phyloP scores from a whole-genome alignment of 306 rosid genomes.

The Begonia peltatifolia region DNA sequence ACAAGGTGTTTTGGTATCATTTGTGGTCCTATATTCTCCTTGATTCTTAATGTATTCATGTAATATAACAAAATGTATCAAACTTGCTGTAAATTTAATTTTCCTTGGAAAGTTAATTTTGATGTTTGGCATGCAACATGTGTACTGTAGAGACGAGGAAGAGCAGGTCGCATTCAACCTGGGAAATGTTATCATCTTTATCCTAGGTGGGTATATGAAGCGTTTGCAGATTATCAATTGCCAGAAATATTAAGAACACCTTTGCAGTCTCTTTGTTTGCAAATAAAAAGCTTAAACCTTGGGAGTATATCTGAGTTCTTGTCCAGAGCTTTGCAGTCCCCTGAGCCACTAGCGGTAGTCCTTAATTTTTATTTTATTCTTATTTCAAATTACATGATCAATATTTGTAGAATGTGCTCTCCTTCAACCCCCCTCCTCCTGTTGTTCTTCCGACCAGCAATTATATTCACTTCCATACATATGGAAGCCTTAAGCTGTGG shows the following conservation, averaged over 20 bases:
- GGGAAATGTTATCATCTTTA: slow-evolving; percentile 89
- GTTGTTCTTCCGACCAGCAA: background rate
- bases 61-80: too few species aligned
- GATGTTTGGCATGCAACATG: slow-evolving; percentile 4
- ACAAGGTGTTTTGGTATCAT: too few species aligned
- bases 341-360: slow-evolving; percentile 70
- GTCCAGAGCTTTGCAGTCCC: slow-evolving; percentile 92
- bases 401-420: background rate
- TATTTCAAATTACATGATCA: slow-evolving; percentile 3
- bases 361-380: slow-evolving; percentile 13
- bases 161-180: slow-evolving; percentile 97
- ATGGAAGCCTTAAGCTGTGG: background rate
- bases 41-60: too few species aligned
- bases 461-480: background rate
- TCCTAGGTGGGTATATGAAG: slow-evolving; percentile 77
- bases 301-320: slow-evolving; percentile 89
- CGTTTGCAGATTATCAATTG: slow-evolving; percentile 78
- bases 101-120: slow-evolving; percentile 7
- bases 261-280: slow-evolving; percentile 88
- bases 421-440: background rate
- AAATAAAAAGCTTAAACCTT: slow-evolving; percentile 85
- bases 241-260: slow-evolving; percentile 99
- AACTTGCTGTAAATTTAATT: slow-evolving; percentile 6
- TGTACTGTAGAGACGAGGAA: slow-evolving; percentile 82
- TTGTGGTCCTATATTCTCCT: too few species aligned